A percentile compares a stretch with the other conserved stretches of the same genome.
Evolutionary conservation across 495 filamentous ascomycete genomes (phyloP).

Genomic region (Penicillium soppii): DNA sequence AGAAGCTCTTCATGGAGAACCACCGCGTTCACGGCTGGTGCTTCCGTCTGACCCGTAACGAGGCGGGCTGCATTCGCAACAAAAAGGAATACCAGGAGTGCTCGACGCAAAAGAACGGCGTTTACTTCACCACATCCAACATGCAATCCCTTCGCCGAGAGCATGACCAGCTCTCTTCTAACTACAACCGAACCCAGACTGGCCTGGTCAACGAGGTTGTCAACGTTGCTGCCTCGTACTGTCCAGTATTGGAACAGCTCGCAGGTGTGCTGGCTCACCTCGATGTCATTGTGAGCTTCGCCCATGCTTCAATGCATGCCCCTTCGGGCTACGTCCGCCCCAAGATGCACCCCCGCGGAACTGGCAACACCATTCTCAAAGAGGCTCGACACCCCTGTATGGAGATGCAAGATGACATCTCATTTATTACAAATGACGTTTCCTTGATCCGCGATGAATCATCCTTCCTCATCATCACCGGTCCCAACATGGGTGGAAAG

Average conservation of each 20-base stretch:
- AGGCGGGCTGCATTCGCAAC: conserved; percentile 90
- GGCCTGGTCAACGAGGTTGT: conserved; percentile 93
- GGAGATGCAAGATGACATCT: conserved; percentile 98
- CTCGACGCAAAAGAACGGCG: conserved; percentile 98
- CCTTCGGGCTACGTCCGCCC: conserved; percentile 89
- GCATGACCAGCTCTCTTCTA: conserved; percentile 90
- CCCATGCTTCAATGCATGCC: conserved; percentile 91
- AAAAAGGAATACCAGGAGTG: conserved; percentile 89
- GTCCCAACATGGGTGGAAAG: conserved; percentile 99
- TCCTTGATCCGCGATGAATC: conserved; percentile 74
- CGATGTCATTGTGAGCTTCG: conserved; percentile 94
- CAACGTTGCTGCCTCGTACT: conserved; percentile 89
- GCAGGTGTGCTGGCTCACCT: conserved; percentile 89
- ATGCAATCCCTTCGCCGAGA: conserved; percentile 83
- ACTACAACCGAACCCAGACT: conserved; percentile 93
- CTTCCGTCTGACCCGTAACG: conserved; percentile 87
- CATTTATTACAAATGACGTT: conserved; percentile 98
- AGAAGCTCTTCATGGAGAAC: conserved; percentile 98
- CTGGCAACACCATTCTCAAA: conserved; percentile 85
- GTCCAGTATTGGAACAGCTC: conserved; percentile 86
- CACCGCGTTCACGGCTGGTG: conserved; percentile 96
- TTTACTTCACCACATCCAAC: conserved; percentile 92
- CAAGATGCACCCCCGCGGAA: conserved; percentile 85
- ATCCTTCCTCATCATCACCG: conserved; percentile 95
- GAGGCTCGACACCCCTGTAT: conserved; percentile 97